Evolutionary conservation across 164 flowering plant species (phyloP).

Genomic region (Dillenia suffruticosa): DNA sequence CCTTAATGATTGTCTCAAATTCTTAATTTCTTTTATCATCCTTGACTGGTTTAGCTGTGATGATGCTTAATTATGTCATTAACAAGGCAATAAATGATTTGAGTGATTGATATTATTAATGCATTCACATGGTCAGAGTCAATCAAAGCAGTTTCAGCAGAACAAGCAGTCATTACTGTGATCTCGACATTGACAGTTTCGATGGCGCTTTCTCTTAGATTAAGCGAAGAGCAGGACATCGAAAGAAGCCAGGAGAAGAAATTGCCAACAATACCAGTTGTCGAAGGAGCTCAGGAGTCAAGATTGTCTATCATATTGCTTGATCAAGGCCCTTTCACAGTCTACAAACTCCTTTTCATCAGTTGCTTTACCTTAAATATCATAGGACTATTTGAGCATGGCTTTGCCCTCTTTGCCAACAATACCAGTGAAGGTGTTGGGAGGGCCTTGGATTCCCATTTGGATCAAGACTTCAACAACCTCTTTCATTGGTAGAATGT

Average conservation of each 20-base stretch:
- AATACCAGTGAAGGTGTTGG: conserved; percentile 41
- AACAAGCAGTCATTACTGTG: no score
- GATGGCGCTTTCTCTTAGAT: conserved; percentile 1
- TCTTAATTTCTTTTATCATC: no score
- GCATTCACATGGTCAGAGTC: no score
- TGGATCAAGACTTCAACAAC: conserved; percentile 40
- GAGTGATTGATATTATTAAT: no score
- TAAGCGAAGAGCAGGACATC: background rate
- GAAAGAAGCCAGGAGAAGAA: conserved; percentile 1
- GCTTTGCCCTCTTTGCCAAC: no score
- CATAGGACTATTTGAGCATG: no score
- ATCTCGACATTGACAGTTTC: conserved; percentile 12
- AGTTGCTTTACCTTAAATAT: conserved; percentile 32
- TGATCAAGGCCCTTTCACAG: conserved; percentile 59
- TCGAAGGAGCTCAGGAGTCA: conserved; percentile 14
- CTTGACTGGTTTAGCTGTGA: no score
- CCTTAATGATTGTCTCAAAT: no score
- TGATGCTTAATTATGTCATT: no score
- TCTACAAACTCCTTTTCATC: conserved; percentile 49
- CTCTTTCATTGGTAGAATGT: conserved; percentile 51
- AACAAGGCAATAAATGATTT: no score
- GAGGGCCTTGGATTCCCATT: conserved; percentile 45
- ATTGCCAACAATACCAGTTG: background rate
- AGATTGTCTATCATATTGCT: conserved; percentile 47
- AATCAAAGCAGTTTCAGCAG: no score